phyloP scores from a whole-genome alignment of 164 flowering plant species.

The Dillenia turbinata region DNA sequence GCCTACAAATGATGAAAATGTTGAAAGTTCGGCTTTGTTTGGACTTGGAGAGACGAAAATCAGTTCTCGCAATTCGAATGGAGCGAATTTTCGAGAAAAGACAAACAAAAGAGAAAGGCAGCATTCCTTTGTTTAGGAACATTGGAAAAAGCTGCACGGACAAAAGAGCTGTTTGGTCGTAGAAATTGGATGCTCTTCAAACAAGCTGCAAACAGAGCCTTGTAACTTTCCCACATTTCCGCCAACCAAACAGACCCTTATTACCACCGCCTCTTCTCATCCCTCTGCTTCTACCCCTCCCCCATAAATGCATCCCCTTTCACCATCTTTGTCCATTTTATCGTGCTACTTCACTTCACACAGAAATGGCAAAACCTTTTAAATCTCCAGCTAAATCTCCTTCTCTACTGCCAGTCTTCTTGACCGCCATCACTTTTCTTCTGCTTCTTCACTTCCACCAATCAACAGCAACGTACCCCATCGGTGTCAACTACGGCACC shows the following conservation, averaged over 20 bases:
- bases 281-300: neutral
- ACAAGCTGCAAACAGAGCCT: no score
- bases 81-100: no score
- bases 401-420: neutral
- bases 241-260: neutral
- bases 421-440: slow-evolving; percentile 2
- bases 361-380: neutral
- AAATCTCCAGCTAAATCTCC: slow-evolving; percentile 1
- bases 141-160: no score
- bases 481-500: slow-evolving; percentile 92
- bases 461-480: slow-evolving; percentile 22
- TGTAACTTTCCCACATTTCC: neutral
- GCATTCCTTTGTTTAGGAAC: no score
- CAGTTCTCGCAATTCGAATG: no score
- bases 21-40: no score
- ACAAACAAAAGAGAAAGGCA: no score
- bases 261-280: neutral
- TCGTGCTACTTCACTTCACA: neutral
- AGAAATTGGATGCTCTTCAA: no score
- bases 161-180: no score
- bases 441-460: slow-evolving; percentile 15
- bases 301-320: neutral
- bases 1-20: no score
- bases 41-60: no score
- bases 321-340: neutral